Evolutionary conservation across 1,284 basidiomycete genomes (phyloP).

Genomic region (Heterobasidion irregulare): DNA sequence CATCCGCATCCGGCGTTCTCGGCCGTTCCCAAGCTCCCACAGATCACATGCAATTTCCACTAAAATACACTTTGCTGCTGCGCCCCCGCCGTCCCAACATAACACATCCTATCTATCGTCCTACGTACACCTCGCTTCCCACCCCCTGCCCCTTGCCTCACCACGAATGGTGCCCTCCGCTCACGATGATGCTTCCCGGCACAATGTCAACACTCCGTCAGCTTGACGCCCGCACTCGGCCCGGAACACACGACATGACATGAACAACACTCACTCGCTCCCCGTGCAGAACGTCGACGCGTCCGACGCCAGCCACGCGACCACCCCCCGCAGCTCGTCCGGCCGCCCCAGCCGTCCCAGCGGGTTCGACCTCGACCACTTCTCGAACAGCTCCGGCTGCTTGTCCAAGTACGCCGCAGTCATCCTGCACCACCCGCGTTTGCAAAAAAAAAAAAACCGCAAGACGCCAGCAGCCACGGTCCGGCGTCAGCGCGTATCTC

Average conservation of each 20-base stretch:
- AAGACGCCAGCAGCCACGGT: neutral
- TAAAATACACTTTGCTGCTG: neutral
- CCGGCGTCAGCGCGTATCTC: neutral
- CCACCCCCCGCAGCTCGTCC: slow-evolving; percentile 73
- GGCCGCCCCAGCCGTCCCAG: slow-evolving; percentile 68
- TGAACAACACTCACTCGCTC: slow-evolving; percentile 48
- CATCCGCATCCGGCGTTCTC: no score
- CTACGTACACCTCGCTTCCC: neutral
- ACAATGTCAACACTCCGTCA: neutral
- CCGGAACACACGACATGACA: neutral
- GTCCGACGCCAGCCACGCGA: slow-evolving; percentile 74
- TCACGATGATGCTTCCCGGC: slow-evolving; percentile 52
- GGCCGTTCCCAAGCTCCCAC: no score
- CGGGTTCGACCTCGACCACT: slow-evolving; percentile 73
- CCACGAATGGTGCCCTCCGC: slow-evolving; percentile 68
- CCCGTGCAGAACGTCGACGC: slow-evolving; percentile 73
- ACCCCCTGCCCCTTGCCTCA: neutral
- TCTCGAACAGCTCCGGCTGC: slow-evolving; percentile 58
- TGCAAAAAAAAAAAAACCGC: neutral
- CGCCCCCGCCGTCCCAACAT: neutral
- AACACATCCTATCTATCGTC: neutral
- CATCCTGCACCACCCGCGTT: slow-evolving; percentile 40
- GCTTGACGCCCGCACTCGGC: neutral
- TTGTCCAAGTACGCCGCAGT: slow-evolving; percentile 69
- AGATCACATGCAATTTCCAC: neutral